phyloP scores from a whole-genome alignment of 163 green algal species.

The Scenedesmus sp. region DNA sequence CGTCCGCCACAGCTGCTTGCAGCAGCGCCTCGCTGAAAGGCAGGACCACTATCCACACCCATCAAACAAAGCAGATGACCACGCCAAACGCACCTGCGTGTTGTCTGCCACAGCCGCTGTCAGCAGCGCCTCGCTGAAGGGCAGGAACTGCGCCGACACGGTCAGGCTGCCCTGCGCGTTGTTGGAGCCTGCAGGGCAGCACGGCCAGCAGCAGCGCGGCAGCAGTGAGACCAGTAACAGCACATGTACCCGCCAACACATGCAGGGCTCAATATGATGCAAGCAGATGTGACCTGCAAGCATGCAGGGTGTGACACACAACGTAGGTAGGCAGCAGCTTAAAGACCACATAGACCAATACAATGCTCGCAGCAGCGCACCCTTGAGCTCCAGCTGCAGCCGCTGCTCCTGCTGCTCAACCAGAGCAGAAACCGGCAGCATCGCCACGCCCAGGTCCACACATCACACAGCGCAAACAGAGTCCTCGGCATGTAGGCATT shows the following conservation, averaged over 20 bases:
- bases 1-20: not conserved
- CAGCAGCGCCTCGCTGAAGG: slow-evolving; percentile 30
- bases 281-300: too few relatives aligned
- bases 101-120: slow-evolving; percentile 4
- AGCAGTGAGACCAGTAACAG: not conserved
- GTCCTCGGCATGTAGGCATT: too few relatives aligned
- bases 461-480: too few relatives aligned
- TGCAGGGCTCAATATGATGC: too few relatives aligned
- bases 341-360: too few relatives aligned
- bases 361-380: not conserved
- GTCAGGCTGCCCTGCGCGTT: slow-evolving; percentile 41
- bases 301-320: too few relatives aligned
- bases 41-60: not conserved
- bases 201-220: not conserved
- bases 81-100: slow-evolving; percentile 19
- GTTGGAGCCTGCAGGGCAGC: not conserved
- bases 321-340: too few relatives aligned
- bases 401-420: not conserved
- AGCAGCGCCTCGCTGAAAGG: slow-evolving; percentile 35
- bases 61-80: not conserved
- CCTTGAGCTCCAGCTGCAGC: slow-evolving; percentile 31
- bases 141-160: slow-evolving; percentile 30
- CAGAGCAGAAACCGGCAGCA: slow-evolving; percentile 17
- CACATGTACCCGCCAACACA: not conserved
- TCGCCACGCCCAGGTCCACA: slow-evolving; percentile 25